phyloP scores from a whole-genome alignment of 2,329 filamentous ascomycete genomes.

The Trichophyton rubrum region DNA sequence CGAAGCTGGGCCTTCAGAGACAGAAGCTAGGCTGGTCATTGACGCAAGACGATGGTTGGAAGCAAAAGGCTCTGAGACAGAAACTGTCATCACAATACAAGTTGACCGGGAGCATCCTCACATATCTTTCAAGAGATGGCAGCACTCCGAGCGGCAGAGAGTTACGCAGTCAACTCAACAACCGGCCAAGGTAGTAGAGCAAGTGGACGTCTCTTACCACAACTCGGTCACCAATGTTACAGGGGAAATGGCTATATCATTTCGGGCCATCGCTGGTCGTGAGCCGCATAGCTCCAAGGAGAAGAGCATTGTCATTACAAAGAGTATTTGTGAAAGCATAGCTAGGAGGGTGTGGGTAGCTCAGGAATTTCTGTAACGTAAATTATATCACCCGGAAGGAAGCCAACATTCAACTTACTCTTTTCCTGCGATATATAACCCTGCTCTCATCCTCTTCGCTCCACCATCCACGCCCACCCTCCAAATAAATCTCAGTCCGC shows the following conservation, averaged over 20 bases:
- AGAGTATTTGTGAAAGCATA: background rate
- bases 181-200: background rate
- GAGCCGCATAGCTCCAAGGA: background rate
- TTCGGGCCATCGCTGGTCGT: background rate
- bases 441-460: conserved; percentile 6
- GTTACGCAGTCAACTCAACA: background rate
- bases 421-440: background rate
- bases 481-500: background rate
- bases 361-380: background rate
- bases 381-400: background rate
- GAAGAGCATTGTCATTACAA: too few relatives aligned
- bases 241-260: background rate
- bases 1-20: background rate
- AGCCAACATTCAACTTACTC: too few relatives aligned
- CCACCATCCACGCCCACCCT: conserved; percentile 6
- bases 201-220: background rate
- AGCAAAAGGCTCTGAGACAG: background rate
- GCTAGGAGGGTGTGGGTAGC: background rate
- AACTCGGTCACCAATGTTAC: background rate
- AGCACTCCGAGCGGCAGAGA: background rate
- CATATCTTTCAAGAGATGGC: background rate
- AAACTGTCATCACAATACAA: background rate
- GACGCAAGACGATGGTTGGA: background rate
- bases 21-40: background rate
- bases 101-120: background rate